A percentile compares a stretch with the other conserved stretches of the same genome.
These are phyloP conservation scores for Penicillium pancosmium DNA, from an alignment of 495 filamentous ascomycete species.

Conservation along the genomic window DNA sequence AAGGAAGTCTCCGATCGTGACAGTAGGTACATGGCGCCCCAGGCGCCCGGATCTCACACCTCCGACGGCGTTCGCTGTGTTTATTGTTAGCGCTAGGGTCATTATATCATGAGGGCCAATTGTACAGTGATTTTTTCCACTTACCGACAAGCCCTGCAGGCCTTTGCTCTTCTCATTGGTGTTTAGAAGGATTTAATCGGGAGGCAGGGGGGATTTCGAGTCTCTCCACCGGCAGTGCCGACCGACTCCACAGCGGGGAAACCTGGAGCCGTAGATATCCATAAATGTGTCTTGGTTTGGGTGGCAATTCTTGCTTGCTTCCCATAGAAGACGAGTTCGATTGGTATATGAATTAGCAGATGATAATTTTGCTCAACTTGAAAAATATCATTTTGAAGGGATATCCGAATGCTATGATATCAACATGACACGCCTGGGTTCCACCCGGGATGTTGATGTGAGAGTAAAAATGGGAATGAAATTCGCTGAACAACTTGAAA, in stretches of 20 bases:
- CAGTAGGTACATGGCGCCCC: slow-evolving; percentile 20
- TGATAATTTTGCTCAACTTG: too few relatives aligned
- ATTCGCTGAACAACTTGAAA: too few relatives aligned
- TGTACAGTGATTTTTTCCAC: background rate
- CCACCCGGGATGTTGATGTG: too few relatives aligned
- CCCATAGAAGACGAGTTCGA: background rate
- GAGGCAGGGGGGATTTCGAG: background rate
- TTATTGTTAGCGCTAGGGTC: background rate
- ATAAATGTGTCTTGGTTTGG: background rate
- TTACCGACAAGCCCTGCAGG: slow-evolving; percentile 21
- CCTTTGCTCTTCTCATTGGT: slow-evolving; percentile 25
- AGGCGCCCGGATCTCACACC: slow-evolving; percentile 16
- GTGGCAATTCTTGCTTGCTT: background rate
- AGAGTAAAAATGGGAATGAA: too few relatives aligned
- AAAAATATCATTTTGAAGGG: too few relatives aligned
- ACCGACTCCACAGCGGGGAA: slow-evolving; percentile 3
- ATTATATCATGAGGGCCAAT: background rate
- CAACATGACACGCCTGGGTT: too few relatives aligned
- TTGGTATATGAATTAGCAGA: background rate
- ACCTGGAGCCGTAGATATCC: background rate
- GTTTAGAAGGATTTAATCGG: background rate
- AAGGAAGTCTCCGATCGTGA: slow-evolving; percentile 4
- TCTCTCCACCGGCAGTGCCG: background rate
- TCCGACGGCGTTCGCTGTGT: slow-evolving; percentile 18
- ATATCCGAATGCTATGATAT: too few relatives aligned